Conservation (phyloP, 768 basidiomycete genomes). For the Panus rudis region DNA sequence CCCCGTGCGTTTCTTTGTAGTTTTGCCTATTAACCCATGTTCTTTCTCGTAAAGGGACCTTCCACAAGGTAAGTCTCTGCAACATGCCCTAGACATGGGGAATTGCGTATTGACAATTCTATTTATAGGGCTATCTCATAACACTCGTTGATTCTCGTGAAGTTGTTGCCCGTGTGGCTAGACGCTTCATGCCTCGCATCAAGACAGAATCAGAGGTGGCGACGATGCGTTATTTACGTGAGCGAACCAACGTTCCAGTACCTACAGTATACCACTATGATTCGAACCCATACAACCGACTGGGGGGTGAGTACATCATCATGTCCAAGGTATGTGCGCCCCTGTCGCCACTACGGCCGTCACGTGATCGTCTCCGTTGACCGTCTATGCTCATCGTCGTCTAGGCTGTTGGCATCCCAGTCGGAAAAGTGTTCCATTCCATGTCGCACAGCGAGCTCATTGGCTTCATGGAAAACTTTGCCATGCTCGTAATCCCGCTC, state of each 20-base stretch:
- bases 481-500: conserved; percentile 59
- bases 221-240: conserved; percentile 73
- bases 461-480: conserved; percentile 61
- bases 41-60: conserved; percentile 50
- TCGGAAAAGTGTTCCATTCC: conserved; percentile 65
- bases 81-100: conserved; percentile 7
- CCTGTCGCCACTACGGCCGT: not conserved
- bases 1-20: not conserved
- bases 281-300: conserved; percentile 75
- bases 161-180: conserved; percentile 73
- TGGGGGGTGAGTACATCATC: conserved; percentile 80
- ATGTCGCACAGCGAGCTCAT: conserved; percentile 60
- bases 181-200: conserved; percentile 78
- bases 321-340: conserved; percentile 67
- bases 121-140: conserved; percentile 63
- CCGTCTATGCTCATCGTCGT: conserved; percentile 7
- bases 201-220: conserved; percentile 87
- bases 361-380: conserved; percentile 1
- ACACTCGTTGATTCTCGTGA: conserved; percentile 54
- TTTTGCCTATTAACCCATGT: conserved; percentile 6
- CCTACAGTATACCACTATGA: conserved; percentile 73
- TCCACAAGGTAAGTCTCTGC: conserved; percentile 59
- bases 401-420: conserved; percentile 68
- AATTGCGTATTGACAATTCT: not conserved
- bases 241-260: conserved; percentile 64